A percentile compares a stretch with the other conserved stretches of the same genome.
These are phyloP conservation scores for Aciculosporium take DNA, from an alignment of 2,329 filamentous ascomycete genomes.

Conservation along the genomic window DNA sequence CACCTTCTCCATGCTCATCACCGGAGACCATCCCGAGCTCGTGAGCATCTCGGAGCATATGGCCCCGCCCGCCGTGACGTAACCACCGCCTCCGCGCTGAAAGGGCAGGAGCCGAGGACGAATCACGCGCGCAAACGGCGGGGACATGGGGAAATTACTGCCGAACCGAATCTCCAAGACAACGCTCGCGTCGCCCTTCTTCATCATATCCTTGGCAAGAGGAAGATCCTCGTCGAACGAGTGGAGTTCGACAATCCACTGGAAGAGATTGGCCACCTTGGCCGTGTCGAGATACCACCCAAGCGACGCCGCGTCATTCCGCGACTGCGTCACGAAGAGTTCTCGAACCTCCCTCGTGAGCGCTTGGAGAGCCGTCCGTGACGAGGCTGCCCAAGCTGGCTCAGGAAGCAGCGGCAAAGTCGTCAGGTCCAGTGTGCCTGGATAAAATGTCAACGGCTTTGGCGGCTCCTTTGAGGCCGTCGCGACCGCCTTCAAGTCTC, in stretches of 20 bases:
- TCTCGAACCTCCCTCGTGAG: slow-evolving; percentile 40
- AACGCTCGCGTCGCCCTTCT: slow-evolving; percentile 45
- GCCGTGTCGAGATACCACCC: slow-evolving; percentile 71
- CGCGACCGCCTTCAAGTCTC: no score
- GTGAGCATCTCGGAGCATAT: slow-evolving; percentile 77
- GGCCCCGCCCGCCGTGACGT: slow-evolving; percentile 72
- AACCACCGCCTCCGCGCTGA: slow-evolving; percentile 60
- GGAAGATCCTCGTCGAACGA: slow-evolving; percentile 58
- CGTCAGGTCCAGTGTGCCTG: slow-evolving; percentile 48
- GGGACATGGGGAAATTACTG: slow-evolving; percentile 58
- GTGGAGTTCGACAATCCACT: slow-evolving; percentile 85
- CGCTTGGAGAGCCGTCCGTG: slow-evolving; percentile 12
- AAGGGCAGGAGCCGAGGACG: slow-evolving; percentile 68
- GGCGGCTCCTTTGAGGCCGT: background rate
- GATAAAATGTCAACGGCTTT: slow-evolving; percentile 35
- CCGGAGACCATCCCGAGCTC: slow-evolving; percentile 66
- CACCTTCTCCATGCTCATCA: slow-evolving; percentile 61
- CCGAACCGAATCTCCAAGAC: slow-evolving; percentile 75
- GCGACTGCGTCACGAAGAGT: slow-evolving; percentile 50
- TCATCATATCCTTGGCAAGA: slow-evolving; percentile 61
- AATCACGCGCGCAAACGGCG: slow-evolving; percentile 74
- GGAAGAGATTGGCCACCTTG: slow-evolving; percentile 61
- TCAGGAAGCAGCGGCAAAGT: slow-evolving; percentile 46
- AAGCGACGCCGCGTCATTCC: slow-evolving; percentile 47
- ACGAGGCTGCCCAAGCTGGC: slow-evolving; percentile 17